Conservation (phyloP, 176 grass and related monocot species). For the Miscanthus lutarioriparius region DNA sequence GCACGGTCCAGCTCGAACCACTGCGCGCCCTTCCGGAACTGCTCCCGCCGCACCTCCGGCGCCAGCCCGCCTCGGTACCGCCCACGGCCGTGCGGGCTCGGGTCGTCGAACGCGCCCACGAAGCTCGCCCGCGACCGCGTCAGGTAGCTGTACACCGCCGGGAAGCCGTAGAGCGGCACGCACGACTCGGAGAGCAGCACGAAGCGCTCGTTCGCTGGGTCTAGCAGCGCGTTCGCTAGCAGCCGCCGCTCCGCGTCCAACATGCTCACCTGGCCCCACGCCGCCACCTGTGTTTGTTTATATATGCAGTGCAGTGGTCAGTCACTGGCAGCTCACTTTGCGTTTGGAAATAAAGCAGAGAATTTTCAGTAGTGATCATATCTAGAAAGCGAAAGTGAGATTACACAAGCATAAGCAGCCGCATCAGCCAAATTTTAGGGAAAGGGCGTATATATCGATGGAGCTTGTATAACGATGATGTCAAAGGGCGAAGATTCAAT, state of each 20-base stretch:
- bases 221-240: constrained; percentile 73
- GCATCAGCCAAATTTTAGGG: no score
- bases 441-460: no score
- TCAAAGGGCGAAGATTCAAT: not conserved
- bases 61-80: constrained; percentile 42
- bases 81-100: constrained; percentile 47
- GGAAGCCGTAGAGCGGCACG: constrained; percentile 53
- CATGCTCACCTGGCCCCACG: constrained; percentile 57
- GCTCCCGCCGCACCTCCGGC: constrained; percentile 23
- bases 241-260: constrained; percentile 66
- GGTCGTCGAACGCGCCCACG: constrained; percentile 59
- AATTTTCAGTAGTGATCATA: not conserved
- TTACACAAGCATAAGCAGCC: no score
- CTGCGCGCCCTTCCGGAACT: constrained; percentile 76
- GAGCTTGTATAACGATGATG: no score
- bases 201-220: constrained; percentile 60
- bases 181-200: constrained; percentile 76
- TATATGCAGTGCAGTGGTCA: not conserved
- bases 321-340: no score
- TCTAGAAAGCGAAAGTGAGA: not conserved
- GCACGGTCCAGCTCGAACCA: constrained; percentile 60
- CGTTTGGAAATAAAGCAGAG: not conserved
- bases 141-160: constrained; percentile 44
- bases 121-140: constrained; percentile 48
- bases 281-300: constrained; percentile 22